A percentile compares a stretch with the other conserved stretches of the same genome.
These are phyloP conservation scores for Phytopythium kandeliae DNA, from an alignment of 352 stramenopile genomes.

Conservation along the genomic window DNA sequence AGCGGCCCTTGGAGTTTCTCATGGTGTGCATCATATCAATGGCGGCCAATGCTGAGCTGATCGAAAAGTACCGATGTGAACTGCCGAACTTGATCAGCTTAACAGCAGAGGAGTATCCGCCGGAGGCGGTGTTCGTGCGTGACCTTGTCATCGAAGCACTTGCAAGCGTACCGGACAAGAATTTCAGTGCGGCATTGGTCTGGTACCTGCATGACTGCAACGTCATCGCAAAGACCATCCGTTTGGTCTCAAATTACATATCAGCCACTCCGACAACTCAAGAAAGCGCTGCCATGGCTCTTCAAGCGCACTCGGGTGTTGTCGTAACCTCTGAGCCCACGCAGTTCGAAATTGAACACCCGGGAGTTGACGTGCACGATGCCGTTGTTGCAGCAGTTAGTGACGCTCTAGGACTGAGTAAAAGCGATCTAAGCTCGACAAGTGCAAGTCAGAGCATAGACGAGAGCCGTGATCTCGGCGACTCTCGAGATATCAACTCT, in stretches of 20 bases:
- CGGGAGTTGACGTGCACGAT: slow-evolving; percentile 9
- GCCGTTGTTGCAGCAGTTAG: slow-evolving; percentile 48
- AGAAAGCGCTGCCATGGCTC: slow-evolving; percentile 23
- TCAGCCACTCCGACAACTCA: slow-evolving; percentile 24
- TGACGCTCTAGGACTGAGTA: slow-evolving; percentile 53
- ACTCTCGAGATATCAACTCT: neutral
- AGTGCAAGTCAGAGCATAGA: neutral
- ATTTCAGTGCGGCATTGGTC: slow-evolving; percentile 62
- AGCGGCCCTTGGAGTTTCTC: slow-evolving; percentile 38
- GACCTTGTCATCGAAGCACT: slow-evolving; percentile 43
- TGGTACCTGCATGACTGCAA: slow-evolving; percentile 77
- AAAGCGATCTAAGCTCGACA: neutral
- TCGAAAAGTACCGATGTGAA: slow-evolving; percentile 68
- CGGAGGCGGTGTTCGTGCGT: slow-evolving; percentile 32
- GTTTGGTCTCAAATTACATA: slow-evolving; percentile 32
- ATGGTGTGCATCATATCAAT: slow-evolving; percentile 64
- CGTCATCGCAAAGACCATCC: slow-evolving; percentile 37
- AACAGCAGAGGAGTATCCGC: slow-evolving; percentile 57
- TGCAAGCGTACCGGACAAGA: slow-evolving; percentile 37
- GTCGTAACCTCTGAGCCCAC: neutral
- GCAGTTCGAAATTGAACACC: neutral
- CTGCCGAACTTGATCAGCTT: slow-evolving; percentile 60
- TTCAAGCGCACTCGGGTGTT: slow-evolving; percentile 13
- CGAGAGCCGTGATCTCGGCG: slow-evolving; percentile 1
- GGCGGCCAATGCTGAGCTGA: slow-evolving; percentile 33